phyloP scores from a whole-genome alignment of 1,139 yeast species.

The Yamadazyma friedrichii region DNA sequence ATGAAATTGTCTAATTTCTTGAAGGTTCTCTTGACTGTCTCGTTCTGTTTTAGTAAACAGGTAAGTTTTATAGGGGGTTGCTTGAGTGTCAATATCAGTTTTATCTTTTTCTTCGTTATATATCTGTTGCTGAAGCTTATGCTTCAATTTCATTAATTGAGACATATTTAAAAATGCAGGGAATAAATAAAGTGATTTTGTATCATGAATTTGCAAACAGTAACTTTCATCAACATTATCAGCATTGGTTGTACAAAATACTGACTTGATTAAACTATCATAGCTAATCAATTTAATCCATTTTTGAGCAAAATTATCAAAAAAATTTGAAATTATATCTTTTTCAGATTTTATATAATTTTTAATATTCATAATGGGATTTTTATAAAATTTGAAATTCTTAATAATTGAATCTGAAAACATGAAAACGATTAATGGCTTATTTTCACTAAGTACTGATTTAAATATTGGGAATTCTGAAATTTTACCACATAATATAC shows the following conservation, averaged over 20 bases:
- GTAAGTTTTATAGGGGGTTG: not conserved
- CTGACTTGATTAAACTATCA: conserved; percentile 35
- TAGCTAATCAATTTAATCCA: conserved; percentile 37
- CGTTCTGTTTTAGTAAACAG: not conserved
- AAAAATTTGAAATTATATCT: conserved; percentile 27
- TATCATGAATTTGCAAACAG: conserved; percentile 36
- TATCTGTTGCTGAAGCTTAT: too few relatives aligned
- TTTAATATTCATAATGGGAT: conserved; percentile 22
- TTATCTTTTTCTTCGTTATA: too few relatives aligned
- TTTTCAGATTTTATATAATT: conserved; percentile 19
- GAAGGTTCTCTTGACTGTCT: conserved; percentile 7
- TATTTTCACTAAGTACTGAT: conserved; percentile 19
- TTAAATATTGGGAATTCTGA: conserved; percentile 23
- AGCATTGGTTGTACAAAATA: conserved; percentile 38
- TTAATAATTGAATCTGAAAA: conserved; percentile 17
- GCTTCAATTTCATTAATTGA: conserved; percentile 1
- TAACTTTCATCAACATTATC: conserved; percentile 24
- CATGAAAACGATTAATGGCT: conserved; percentile 35
- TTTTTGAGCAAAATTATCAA: conserved; percentile 39
- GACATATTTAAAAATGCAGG: conserved; percentile 26
- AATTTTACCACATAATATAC: conserved; percentile 19
- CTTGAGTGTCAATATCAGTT: too few relatives aligned
- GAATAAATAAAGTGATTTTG: conserved; percentile 25
- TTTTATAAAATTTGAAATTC: conserved; percentile 9
- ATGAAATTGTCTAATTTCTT: conserved; percentile 24